phyloP scores from a whole-genome alignment of 306 rosid genomes.

The Arachis hypogaea region DNA sequence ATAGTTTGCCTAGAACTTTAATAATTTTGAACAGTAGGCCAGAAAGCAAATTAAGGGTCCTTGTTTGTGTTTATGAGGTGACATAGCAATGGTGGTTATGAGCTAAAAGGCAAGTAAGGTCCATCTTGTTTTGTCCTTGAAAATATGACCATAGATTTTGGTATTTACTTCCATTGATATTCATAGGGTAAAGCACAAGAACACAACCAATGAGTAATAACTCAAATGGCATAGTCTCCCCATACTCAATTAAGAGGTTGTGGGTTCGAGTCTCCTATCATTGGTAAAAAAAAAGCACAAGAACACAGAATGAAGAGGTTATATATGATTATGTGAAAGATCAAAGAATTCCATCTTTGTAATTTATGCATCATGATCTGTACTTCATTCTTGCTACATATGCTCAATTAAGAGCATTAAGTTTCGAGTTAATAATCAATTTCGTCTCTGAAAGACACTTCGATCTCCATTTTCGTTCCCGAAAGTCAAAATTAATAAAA shows the following conservation, averaged over 20 bases:
- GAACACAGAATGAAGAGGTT: background rate
- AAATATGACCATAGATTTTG: background rate
- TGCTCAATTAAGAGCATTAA: background rate
- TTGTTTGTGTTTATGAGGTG: slow-evolving; percentile 32
- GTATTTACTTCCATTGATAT: slow-evolving; percentile 22
- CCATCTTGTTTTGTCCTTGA: slow-evolving; percentile 22
- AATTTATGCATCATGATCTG: background rate
- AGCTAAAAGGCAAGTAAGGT: slow-evolving; percentile 27
- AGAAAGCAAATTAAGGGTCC: slow-evolving; percentile 64
- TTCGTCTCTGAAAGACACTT: too few species aligned
- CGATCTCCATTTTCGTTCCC: too few species aligned
- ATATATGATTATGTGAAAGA: background rate
- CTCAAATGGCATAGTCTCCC: too few species aligned
- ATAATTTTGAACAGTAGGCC: slow-evolving; percentile 51
- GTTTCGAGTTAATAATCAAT: background rate
- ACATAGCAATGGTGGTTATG: slow-evolving; percentile 36
- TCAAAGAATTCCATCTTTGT: background rate
- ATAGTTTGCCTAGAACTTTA: slow-evolving; percentile 29
- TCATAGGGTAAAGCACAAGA: background rate
- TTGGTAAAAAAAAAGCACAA: background rate
- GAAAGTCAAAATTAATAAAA: too few species aligned
- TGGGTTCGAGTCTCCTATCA: too few species aligned
- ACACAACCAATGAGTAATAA: too few species aligned
- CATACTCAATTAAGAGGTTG: too few species aligned
- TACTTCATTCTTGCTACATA: background rate